Evolutionary conservation across 2,329 filamentous ascomycete genomes (phyloP).

Genomic region (Shiraia bambusicola): DNA sequence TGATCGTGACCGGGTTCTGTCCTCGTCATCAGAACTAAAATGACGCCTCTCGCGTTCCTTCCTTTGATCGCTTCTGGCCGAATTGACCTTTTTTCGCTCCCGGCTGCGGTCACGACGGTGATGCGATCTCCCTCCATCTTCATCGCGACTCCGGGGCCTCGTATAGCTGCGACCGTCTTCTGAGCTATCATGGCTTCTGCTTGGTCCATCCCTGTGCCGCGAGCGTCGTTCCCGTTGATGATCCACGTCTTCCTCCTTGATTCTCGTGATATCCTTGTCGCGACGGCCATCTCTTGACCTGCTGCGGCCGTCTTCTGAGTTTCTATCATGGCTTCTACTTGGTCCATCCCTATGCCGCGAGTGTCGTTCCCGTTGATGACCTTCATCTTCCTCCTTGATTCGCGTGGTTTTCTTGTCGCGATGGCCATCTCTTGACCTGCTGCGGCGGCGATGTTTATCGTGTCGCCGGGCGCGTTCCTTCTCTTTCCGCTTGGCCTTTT

Average conservation of each 20-base stretch:
- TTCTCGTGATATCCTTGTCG: constrained; percentile 20
- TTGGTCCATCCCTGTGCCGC: constrained; percentile 14
- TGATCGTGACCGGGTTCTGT: constrained; percentile 10
- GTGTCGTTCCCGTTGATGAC: constrained; percentile 9
- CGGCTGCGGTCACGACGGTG: constrained; percentile 15
- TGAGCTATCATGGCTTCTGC: constrained; percentile 17
- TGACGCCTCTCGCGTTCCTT: constrained; percentile 9
- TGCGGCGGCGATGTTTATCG: constrained; percentile 29
- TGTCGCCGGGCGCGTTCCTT: constrained; percentile 49
- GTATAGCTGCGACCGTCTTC: constrained; percentile 12
- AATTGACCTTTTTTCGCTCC: constrained; percentile 14
- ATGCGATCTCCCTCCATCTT: constrained; percentile 13
- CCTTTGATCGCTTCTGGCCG: constrained; percentile 9
- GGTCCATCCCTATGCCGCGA: constrained; percentile 14
- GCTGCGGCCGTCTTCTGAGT: constrained; percentile 20
- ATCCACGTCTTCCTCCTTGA: constrained; percentile 22
- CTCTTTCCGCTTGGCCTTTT: constrained; percentile 51
- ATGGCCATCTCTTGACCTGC: constrained; percentile 27
- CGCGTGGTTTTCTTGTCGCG: constrained; percentile 20
- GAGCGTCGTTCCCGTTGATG: constrained; percentile 11
- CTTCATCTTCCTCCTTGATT: constrained; percentile 23
- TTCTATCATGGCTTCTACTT: constrained; percentile 18
- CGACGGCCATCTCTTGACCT: constrained; percentile 26
- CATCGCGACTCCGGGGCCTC: constrained; percentile 10
- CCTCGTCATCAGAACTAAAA: constrained; percentile 9